Evolutionary conservation across 768 basidiomycete genomes (phyloP), one percentile per base, ranked within the genome.

Genomic region (Tephrocybe rancida): DNA sequence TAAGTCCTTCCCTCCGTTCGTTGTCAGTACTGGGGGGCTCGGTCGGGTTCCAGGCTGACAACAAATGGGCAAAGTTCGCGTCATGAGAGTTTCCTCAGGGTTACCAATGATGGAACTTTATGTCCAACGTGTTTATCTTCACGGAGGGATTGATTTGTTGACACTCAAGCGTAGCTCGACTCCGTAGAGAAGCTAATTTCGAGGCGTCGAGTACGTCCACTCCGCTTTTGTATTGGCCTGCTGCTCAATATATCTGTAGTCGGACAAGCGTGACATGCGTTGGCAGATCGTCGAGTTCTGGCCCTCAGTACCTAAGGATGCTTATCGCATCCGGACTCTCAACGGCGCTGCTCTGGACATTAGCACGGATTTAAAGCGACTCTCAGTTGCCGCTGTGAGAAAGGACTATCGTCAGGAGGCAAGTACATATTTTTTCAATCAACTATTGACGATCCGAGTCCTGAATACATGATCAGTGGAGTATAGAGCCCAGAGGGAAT

Each of bases 271-370:
- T 22, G 48, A 22, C 19, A 41, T 26, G 52, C 46, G 44, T 14
- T 54, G 52, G 52, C 9, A 48, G 34, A 48, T 54, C 21, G 22
- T 35, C 13, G 52, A 54, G 27, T 54, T 19, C 24, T 53, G 52
- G 52, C 29, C 52, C 3, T n/a, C 44, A 5, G 25, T 53, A n/a
- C 52, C 52, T 37, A 19, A 53, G 9, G 52, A 53, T 27, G 46
- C 52, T 2, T 53, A 53, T 22, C 52, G 52, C 2, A 53, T 53
- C 25, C 21, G 34, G 16, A 46, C 52, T 19, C 19, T 53, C 5
- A 46, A 46, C 30, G 52, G 52, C 16, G 44, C 44, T 27, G 52
- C 52, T 37, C 34, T 53, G 2, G 52, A 46, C n/a, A 53, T 53
- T 13, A 45, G 38, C 37, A 5, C 52, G 3, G 26, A 24, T 37